These are phyloP conservation scores for Pleurotus eryngii DNA, from an alignment of 768 basidiomycete species.

Conservation along the genomic window DNA sequence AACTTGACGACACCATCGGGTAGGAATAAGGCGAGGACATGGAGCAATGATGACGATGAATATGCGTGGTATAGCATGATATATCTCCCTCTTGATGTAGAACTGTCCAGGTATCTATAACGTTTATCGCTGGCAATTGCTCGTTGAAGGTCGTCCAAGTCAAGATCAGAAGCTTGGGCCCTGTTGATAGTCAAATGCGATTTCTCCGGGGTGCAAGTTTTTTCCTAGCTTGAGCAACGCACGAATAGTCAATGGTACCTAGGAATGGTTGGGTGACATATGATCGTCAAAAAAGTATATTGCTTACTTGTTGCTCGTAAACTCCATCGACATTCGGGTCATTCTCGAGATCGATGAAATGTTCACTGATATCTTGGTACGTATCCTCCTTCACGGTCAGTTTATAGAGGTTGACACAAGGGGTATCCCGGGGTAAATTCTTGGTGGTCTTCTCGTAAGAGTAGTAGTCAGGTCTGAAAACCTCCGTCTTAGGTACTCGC, in stretches of 20 bases:
- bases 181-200: slow-evolving; percentile 70
- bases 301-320: slow-evolving; percentile 82
- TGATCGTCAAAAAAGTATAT: neutral
- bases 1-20: slow-evolving; percentile 69
- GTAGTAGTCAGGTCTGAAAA: slow-evolving; percentile 72
- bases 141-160: slow-evolving; percentile 76
- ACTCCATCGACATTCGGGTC: slow-evolving; percentile 94
- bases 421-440: slow-evolving; percentile 75
- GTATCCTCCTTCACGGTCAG: slow-evolving; percentile 79
- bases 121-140: slow-evolving; percentile 54
- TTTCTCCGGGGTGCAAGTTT: slow-evolving; percentile 70
- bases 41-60: slow-evolving; percentile 63
- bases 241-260: slow-evolving; percentile 84
- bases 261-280: slow-evolving; percentile 2
- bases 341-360: slow-evolving; percentile 90
- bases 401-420: slow-evolving; percentile 78
- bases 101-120: slow-evolving; percentile 71
- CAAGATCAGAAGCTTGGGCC: slow-evolving; percentile 80
- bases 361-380: slow-evolving; percentile 81
- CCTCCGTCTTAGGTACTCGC: slow-evolving; percentile 59
- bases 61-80: slow-evolving; percentile 87
- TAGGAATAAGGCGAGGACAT: slow-evolving; percentile 86
- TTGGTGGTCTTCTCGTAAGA: slow-evolving; percentile 68
- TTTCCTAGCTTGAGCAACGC: slow-evolving; percentile 83
- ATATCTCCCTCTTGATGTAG: slow-evolving; percentile 60